These are phyloP conservation scores for Sisymbrium altissimum DNA, from an alignment of 345 rosid species.

Conservation along the genomic window DNA sequence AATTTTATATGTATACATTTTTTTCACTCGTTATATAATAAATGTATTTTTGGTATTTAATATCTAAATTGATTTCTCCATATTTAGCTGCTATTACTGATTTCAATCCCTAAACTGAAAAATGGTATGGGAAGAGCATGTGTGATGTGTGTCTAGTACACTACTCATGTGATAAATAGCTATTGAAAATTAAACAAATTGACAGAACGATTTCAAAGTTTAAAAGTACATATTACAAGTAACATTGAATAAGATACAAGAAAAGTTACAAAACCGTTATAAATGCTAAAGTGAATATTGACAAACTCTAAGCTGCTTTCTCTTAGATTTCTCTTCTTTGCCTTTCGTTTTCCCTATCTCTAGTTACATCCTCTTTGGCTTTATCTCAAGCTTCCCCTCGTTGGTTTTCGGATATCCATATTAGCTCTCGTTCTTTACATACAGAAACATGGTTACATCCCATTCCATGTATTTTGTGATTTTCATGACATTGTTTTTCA, in stretches of 20 bases:
- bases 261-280: not conserved
- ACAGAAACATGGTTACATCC: not conserved
- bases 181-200: not conserved
- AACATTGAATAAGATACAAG: not conserved
- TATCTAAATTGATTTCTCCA: too few species aligned
- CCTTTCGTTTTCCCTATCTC: not conserved
- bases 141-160: too few species aligned
- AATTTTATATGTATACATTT: too few species aligned
- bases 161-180: too few species aligned
- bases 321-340: not conserved
- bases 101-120: too few species aligned
- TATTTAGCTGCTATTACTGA: too few species aligned
- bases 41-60: too few species aligned
- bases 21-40: too few species aligned
- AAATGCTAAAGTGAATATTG: not conserved
- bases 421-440: not conserved
- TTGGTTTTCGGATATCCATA: not conserved
- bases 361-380: not conserved
- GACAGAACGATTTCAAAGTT: not conserved
- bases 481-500: not conserved
- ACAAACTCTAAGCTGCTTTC: not conserved
- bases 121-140: too few species aligned
- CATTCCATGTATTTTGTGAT: not conserved
- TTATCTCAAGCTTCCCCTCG: not conserved
- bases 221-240: not conserved